Base-by-base conservation (phyloP, 2,329 filamentous ascomycete genomes). In the Stagonosporopsis vannaccii region DNA sequence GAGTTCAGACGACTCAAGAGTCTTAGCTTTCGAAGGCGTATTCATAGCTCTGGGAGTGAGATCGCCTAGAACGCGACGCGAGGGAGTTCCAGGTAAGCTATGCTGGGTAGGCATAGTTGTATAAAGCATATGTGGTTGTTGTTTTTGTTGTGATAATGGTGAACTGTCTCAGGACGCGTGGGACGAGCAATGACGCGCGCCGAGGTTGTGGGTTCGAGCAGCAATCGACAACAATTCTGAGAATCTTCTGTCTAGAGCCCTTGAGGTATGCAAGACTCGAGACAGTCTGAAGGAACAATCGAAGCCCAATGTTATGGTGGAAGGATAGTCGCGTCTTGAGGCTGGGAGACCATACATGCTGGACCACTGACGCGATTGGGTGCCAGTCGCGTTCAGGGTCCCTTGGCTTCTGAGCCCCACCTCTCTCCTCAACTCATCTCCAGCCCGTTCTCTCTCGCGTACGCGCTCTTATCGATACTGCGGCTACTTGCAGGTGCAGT, bases 51-150 rank as follows among this genome's bases (percentile, higher is more conserved):
- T 71, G 32, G 73, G 67, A 2, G 72, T 67, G 42, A 77, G 56
- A 26, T 75, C 68, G 19, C 73, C 73, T 5, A 77, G 65, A 2
- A 69, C 70, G 63, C 73, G 73, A 66, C 75, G 68, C 40, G 65
- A 67, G 13, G 71, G 61, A 33, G 64, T 67, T 41, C 71, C 70
- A 19, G 67, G 60, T 22, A 71, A 69, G 30, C 58, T 75, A 45
- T 69, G 58, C 37, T 61, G 48, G 48, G 67, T 49, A 20, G 68
- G 51, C 67, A 72, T 72, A 39, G 55, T 58, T 23, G 56, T 42
- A 25, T 46, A 36, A 33, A 46, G 19, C n/a, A 19, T n/a, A 35
- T 50, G 52, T 39, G 39, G n/a, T 32, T 32, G 47, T 51, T 47
- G 55, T 43, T 58, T 65, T 50, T 63, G 68, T 44, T 66, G 60